Evolutionary conservation across 2,329 filamentous ascomycete genomes (phyloP).

Genomic region (Penicillium sp.): DNA sequence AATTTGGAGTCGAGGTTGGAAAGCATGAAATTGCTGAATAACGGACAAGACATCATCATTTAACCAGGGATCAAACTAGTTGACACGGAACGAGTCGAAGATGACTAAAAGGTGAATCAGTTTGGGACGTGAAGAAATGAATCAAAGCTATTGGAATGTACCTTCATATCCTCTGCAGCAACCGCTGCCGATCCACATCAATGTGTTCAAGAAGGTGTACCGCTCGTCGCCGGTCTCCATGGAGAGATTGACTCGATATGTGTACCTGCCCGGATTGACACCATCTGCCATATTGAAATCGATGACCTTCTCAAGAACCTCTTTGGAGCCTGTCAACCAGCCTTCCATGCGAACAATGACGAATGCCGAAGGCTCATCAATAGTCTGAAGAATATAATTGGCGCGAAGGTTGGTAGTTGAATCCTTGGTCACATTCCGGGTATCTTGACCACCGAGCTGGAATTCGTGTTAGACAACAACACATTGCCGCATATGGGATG

Average conservation of each 20-base stretch:
- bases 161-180: constrained; percentile 50
- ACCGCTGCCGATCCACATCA: constrained; percentile 54
- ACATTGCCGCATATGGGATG: not conserved
- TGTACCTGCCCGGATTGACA: constrained; percentile 52
- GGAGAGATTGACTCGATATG: constrained; percentile 50
- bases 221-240: constrained; percentile 55
- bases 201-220: constrained; percentile 52
- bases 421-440: constrained; percentile 52
- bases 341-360: constrained; percentile 51
- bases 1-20: constrained; percentile 3
- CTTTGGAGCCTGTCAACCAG: constrained; percentile 52
- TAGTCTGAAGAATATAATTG: constrained; percentile 53
- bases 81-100: constrained; percentile 41
- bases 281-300: constrained; percentile 48
- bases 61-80: constrained; percentile 26
- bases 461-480: constrained; percentile 2
- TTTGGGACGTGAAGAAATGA: too few species aligned
- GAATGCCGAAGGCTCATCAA: constrained; percentile 53
- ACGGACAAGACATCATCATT: constrained; percentile 16
- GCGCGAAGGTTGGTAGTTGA: constrained; percentile 48
- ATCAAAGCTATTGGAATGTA: constrained; percentile 33
- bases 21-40: constrained; percentile 24
- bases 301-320: constrained; percentile 51
- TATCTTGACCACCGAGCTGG: constrained; percentile 54
- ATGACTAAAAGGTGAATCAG: constrained; percentile 31